phyloP scores from a whole-genome alignment of 129 eudicot genomes.

The Tagetes patula region DNA sequence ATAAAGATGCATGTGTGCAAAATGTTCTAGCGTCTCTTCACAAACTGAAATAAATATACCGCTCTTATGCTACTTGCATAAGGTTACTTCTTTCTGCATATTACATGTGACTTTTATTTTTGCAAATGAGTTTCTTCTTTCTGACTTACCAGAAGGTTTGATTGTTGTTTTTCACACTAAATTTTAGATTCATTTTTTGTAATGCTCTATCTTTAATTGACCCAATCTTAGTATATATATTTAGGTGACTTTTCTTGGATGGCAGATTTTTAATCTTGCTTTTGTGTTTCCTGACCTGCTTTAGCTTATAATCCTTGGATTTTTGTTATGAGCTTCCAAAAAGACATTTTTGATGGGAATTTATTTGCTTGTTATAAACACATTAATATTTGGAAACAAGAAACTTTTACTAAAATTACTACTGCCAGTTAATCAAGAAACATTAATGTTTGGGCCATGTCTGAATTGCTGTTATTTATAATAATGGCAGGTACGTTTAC shows the following conservation, averaged over 20 bases:
- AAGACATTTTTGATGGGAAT: background rate
- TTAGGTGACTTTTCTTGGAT: background rate
- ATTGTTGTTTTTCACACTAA: background rate
- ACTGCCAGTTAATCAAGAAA: no score
- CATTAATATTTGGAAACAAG: background rate
- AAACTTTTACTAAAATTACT: background rate
- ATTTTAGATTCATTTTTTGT: background rate
- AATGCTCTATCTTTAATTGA: background rate
- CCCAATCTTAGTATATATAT: background rate
- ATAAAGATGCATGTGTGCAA: background rate
- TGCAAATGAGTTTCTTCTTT: background rate
- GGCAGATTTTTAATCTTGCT: background rate
- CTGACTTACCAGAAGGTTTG: background rate
- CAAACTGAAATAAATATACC: background rate
- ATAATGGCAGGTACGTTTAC: conserved; percentile 59
- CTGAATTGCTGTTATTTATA: conserved; percentile 25
- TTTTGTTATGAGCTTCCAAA: background rate
- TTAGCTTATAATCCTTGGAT: background rate
- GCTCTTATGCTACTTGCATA: background rate
- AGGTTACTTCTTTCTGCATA: background rate
- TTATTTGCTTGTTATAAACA: background rate
- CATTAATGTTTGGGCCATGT: background rate
- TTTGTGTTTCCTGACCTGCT: background rate
- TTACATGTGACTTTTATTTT: background rate
- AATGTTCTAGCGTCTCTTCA: background rate